Evolutionary conservation across 1,139 yeast species (phyloP), one percentile per base, ranked within the genome.

Genomic region (Geotrichum candidum): DNA sequence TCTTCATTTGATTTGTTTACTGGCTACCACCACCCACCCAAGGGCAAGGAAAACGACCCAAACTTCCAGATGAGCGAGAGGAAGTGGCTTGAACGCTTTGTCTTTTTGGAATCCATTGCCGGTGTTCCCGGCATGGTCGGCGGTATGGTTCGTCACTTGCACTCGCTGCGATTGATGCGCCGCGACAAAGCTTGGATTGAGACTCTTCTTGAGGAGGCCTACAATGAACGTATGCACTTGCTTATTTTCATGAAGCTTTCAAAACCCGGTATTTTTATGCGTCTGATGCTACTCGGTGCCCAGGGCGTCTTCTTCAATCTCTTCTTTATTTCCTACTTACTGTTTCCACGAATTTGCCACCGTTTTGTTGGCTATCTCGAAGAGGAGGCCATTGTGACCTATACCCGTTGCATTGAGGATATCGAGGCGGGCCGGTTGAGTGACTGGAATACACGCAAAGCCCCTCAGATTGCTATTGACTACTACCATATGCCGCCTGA

Each of bases 71-170:
- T 87, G 88, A 84, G 87, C 2, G 83, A 82, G 51, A 77, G 77
- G 59, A 84, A 85, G 69, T 87, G 92, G 92, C 69, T 87, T 61
- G 83, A 86, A n/a, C 74, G 94, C 62, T 76, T 82, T 64, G 83
- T 87, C 51, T 86, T 87, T 69, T 79, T 87, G 65, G 94, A 87
- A 73, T 81, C 87, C 64, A 79, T 87, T 63, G 94, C 94, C 9
- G 92, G 90, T 15, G 89, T 87, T 22, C 94, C 94, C 0, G 92
- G 94, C 11, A 83, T 86, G 78, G 88, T 85, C 51, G 94, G 90
- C 13, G 86, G 87, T 0, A 85, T 85, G 72, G 71, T 86, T 56
- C 80, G 91, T 64, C 90, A 86, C 69, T 77, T 86, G 67, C 85
- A 84, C 67, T 82, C 88, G 1, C 73, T 86, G 57, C 76, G 91